Conservation (phyloP, 176 grass and related monocot species). For the Themeda triandra region DNA sequence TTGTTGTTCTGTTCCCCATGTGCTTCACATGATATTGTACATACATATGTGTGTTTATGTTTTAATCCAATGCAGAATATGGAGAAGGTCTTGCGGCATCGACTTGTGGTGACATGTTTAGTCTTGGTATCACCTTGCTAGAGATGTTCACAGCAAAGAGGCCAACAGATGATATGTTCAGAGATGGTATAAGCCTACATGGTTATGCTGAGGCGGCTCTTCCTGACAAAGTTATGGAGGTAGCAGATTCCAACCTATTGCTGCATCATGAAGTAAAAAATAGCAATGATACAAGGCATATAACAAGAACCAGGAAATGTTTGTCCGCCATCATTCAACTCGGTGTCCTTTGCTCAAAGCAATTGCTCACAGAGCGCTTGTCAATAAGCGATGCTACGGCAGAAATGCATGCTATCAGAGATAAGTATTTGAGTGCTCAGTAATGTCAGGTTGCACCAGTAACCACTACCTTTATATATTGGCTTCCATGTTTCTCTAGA, state of each 20-base stretch:
- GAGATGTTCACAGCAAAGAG: background rate
- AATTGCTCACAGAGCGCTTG: background rate
- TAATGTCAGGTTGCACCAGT: background rate
- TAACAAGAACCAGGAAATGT: background rate
- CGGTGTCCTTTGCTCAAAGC: constrained; percentile 15
- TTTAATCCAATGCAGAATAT: background rate
- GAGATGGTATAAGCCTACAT: background rate
- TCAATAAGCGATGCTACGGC: background rate
- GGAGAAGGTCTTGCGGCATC: background rate
- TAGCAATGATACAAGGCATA: background rate
- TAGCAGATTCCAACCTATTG: constrained; percentile 1
- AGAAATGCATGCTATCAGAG: constrained; percentile 30
- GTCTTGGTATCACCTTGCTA: constrained; percentile 6
- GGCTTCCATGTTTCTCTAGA: no score
- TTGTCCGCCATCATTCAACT: background rate
- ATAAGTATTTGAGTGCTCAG: background rate
- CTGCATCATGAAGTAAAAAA: background rate
- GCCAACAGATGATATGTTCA: constrained; percentile 14
- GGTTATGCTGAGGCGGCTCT: background rate
- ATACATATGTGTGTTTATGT: background rate
- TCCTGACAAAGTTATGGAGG: background rate
- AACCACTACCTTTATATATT: background rate
- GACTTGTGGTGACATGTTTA: constrained; percentile 6
- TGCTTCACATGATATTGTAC: background rate
- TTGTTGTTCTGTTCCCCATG: background rate